phyloP scores from a whole-genome alignment of 225 moss, liverwort and hornwort species.

The Climacium dendroides region DNA sequence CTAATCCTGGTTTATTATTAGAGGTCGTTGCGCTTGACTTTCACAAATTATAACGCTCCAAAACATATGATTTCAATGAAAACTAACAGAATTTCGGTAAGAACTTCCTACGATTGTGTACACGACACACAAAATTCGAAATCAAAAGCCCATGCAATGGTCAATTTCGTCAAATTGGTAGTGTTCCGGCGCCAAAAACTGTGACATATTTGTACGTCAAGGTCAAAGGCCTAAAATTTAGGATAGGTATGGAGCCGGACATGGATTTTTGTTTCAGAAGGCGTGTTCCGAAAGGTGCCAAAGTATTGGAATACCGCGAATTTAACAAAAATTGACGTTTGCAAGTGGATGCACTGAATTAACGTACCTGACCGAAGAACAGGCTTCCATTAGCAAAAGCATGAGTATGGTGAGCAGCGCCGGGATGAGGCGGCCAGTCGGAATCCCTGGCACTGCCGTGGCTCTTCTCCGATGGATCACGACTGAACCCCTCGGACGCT shows the following conservation, averaged over 20 bases:
- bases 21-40: background rate
- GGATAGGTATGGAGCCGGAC: too few species aligned
- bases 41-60: background rate
- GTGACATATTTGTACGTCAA: background rate
- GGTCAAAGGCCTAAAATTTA: background rate
- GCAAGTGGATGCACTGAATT: background rate
- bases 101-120: background rate
- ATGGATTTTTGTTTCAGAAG: background rate
- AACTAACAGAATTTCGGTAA: background rate
- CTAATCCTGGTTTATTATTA: background rate
- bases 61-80: background rate
- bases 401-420: conserved; percentile 13
- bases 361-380: conserved; percentile 27
- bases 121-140: background rate
- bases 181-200: background rate
- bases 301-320: background rate
- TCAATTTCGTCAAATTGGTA: background rate
- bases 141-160: too few species aligned
- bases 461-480: conserved; percentile 18
- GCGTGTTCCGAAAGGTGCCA: background rate
- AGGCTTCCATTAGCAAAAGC: conserved; percentile 16
- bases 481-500: conserved; percentile 4
- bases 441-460: conserved; percentile 19
- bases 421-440: conserved; percentile 32
- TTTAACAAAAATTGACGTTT: background rate